Evolutionary conservation across 2,329 filamentous ascomycete species (phyloP).

Genomic region (Aspergillus aculeatinus): DNA sequence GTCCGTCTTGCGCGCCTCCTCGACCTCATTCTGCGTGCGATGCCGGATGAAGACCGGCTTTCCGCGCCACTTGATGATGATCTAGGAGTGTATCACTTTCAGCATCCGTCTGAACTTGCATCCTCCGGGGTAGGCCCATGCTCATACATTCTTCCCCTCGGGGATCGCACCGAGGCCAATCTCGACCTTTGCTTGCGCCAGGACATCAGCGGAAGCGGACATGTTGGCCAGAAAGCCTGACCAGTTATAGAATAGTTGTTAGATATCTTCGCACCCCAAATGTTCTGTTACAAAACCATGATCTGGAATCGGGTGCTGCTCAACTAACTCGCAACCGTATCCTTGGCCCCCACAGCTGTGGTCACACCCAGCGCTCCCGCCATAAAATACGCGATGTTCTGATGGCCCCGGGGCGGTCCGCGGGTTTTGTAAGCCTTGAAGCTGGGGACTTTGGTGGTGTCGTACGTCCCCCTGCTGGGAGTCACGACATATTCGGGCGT

Average conservation of each 20-base stretch:
- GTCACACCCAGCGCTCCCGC: background rate
- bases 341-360: background rate
- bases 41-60: slow-evolving; percentile 99
- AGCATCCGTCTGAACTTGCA: slow-evolving; percentile 9
- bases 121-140: background rate
- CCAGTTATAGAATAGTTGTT: too few relatives aligned
- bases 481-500: background rate
- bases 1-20: slow-evolving; percentile 87
- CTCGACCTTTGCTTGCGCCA: slow-evolving; percentile 99
- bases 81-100: slow-evolving; percentile 49
- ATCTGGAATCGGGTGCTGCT: too few relatives aligned
- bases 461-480: background rate
- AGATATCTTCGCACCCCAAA: too few relatives aligned
- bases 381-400: background rate
- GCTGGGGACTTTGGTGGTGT: background rate
- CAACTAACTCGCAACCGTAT: background rate
- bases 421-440: background rate
- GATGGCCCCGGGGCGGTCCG: background rate
- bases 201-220: slow-evolving; percentile 96
- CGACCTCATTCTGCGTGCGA: slow-evolving; percentile 89
- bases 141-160: slow-evolving; percentile 96
- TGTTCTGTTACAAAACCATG: too few relatives aligned
- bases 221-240: slow-evolving; percentile 97
- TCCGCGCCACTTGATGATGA: slow-evolving; percentile 99
- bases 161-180: slow-evolving; percentile 89